A percentile compares a stretch with the other conserved stretches of the same genome.
Conservation (phyloP, 2,329 filamentous ascomycete species). For the Pseudogymnoascus sp. region DNA sequence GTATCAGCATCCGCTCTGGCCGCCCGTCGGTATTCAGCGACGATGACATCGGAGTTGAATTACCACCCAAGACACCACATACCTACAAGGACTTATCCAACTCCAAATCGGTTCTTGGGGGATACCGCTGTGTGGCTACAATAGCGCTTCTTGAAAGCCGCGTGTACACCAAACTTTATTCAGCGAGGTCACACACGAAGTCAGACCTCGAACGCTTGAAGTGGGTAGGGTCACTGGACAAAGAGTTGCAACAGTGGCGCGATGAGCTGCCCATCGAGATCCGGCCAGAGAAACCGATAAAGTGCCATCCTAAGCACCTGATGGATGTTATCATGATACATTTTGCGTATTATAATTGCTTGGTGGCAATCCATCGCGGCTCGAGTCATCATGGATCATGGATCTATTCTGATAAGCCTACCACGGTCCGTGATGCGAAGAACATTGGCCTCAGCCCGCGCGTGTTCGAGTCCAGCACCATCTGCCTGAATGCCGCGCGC, state of each 20-base stretch:
- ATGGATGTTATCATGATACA: slow-evolving; percentile 20
- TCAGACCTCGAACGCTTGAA: slow-evolving; percentile 19
- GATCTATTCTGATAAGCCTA: slow-evolving; percentile 3
- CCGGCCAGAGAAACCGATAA: slow-evolving; percentile 19
- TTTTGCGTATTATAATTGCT: slow-evolving; percentile 19
- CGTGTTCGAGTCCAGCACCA: not conserved
- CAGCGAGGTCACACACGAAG: slow-evolving; percentile 20
- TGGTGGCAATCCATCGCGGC: slow-evolving; percentile 19
- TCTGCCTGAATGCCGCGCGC: not conserved
- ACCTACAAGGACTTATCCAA: slow-evolving; percentile 13
- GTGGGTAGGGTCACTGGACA: slow-evolving; percentile 18
- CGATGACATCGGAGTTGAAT: slow-evolving; percentile 22
- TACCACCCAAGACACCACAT: slow-evolving; percentile 17
- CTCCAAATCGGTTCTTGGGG: not conserved
- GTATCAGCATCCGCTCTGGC: slow-evolving; percentile 15
- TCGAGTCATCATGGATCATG: slow-evolving; percentile 17
- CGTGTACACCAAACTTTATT: slow-evolving; percentile 22
- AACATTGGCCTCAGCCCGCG: not conserved
- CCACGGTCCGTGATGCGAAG: not conserved
- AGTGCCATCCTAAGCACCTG: slow-evolving; percentile 16
- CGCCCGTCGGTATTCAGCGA: slow-evolving; percentile 22
- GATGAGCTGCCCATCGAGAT: slow-evolving; percentile 21
- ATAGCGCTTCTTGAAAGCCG: slow-evolving; percentile 20
- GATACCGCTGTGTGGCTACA: slow-evolving; percentile 11
- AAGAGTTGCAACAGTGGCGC: slow-evolving; percentile 21